Evolutionary conservation across 805 yeast species (phyloP), one percentile per base, ranked within the genome.

Genomic region (Barnettozyma sucrosica): DNA sequence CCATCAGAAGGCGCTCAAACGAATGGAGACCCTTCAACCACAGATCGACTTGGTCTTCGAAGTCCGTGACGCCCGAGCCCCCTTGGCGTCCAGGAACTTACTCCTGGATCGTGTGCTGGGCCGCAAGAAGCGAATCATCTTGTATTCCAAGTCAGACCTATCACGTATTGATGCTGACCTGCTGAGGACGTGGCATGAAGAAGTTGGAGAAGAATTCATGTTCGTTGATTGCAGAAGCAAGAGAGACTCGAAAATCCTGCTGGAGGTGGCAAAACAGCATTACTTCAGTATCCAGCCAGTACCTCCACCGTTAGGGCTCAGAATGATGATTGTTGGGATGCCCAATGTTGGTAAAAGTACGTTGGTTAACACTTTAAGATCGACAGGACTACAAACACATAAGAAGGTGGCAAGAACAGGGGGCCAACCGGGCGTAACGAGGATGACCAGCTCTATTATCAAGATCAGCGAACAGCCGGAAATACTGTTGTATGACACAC

Each of bases 261-360:
- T 85, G 14, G 70, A 75, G 9, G 56, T 70, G 11, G 68, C 87
- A 4, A 70, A 70, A 33, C 70, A 74, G 45, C 66, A 68, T 45
- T 74, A 76, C 55, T 52, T 64, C 24, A 52, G 61, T 4, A 69
- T 80, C 74, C 64, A 63, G 18, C 88, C 92, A 0, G 78, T 82
- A 5, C 54, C 54, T 1, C 95, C 96, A 0, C 97, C 97, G 0
- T 65, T 89, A 50, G 98, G 98, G 0, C 68, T 85, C 42, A 66
- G 89, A 20, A 65, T 86, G 48, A 71, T 90, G 71, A 78, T 92
- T 40, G 81, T 84, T 7, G 99, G 99, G 0, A 86, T 93, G 93
- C 99, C 99, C 1, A 93, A 93, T 62, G 95, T 89, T n/a, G 99
- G 99, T 0, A 93, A 93, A 65, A 85, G 96, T 11, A 85, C 97